phyloP scores from a whole-genome alignment of 495 filamentous ascomycete species.

The Lentithecium fluviatile region DNA sequence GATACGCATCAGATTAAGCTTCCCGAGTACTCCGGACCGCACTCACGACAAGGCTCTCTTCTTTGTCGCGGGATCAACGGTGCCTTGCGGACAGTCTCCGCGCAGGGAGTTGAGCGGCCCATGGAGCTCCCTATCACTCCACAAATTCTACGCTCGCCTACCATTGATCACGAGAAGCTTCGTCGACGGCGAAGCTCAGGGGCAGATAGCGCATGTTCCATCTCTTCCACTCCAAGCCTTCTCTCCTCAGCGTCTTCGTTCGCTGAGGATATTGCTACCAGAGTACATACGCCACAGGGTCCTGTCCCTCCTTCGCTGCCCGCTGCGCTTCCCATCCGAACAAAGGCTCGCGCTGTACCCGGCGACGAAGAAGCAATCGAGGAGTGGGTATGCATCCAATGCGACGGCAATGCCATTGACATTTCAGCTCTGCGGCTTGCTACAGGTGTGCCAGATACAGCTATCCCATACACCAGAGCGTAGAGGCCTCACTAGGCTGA shows the following conservation, averaged over 20 bases:
- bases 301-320: background rate
- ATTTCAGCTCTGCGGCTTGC: background rate
- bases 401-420: background rate
- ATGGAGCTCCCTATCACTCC: background rate
- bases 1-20: background rate
- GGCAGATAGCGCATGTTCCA: background rate
- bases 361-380: background rate
- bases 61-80: conserved; percentile 5
- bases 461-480: background rate
- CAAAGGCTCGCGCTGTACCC: background rate
- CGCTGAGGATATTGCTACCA: background rate
- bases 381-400: background rate
- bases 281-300: background rate
- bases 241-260: conserved; percentile 1
- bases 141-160: background rate
- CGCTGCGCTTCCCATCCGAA: background rate
- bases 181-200: background rate
- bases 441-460: background rate
- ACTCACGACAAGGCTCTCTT: background rate
- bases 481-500: background rate
- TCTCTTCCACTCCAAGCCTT: background rate
- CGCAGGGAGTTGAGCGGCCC: background rate
- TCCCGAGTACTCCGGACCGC: background rate
- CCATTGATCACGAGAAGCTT: background rate
- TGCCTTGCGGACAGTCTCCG: background rate